Evolutionary conservation across 2,329 filamentous ascomycete species (phyloP).

Genomic region (Lecanicillium sp.): DNA sequence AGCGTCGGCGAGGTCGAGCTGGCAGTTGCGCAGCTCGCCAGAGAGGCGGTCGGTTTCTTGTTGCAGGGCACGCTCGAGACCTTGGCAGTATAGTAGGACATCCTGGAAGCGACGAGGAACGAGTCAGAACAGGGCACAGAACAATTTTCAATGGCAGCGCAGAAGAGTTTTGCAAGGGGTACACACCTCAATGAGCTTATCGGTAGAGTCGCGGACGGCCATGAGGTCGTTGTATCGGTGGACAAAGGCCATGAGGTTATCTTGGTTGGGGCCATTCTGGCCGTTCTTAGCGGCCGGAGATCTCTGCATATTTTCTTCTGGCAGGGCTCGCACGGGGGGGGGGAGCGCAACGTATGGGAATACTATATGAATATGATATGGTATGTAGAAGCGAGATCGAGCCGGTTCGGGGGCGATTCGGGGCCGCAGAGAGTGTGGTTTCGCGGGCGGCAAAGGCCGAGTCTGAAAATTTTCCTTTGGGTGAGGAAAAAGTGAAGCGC

Average conservation of each 20-base stretch:
- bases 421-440: too few species aligned
- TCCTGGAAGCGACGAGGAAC: conserved; percentile 30
- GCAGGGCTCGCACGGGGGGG: too few species aligned
- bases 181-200: conserved; percentile 8
- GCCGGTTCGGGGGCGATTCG: too few species aligned
- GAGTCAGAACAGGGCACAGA: not conserved
- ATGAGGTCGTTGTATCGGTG: conserved; percentile 8
- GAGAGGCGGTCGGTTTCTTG: conserved; percentile 35
- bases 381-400: too few species aligned
- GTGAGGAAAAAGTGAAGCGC: too few species aligned
- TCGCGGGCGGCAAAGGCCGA: too few species aligned
- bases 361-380: too few species aligned
- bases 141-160: not conserved
- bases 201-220: conserved; percentile 5
- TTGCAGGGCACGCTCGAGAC: conserved; percentile 32
- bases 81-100: conserved; percentile 36
- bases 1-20: conserved; percentile 45
- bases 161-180: too few species aligned
- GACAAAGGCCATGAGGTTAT: conserved; percentile 6
- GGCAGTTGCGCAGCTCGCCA: conserved; percentile 32
- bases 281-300: too few species aligned
- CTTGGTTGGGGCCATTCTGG: conserved; percentile 1
- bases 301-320: too few species aligned
- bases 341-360: too few species aligned
- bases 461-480: too few species aligned